Conservation (phyloP, 805 yeast species). For the Saturnispora halmiae region DNA sequence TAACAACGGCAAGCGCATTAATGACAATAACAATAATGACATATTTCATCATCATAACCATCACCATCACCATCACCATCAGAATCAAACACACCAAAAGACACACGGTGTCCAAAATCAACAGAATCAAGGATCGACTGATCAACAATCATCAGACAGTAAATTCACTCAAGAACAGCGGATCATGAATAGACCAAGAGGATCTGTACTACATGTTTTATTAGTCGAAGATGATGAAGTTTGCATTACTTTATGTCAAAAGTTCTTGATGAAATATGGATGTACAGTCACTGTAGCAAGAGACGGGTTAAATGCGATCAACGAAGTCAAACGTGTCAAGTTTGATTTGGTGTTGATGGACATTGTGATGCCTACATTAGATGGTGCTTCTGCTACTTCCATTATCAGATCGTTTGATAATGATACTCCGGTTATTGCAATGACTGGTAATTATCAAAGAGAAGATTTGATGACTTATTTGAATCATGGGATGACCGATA, state of each 20-base stretch:
- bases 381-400: constrained; percentile 87
- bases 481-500: constrained; percentile 86
- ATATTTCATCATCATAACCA: constrained; percentile 8
- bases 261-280: constrained; percentile 78
- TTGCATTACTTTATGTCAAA: constrained; percentile 73
- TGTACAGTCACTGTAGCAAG: constrained; percentile 88
- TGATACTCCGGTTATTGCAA: constrained; percentile 83
- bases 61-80: background rate
- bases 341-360: constrained; percentile 80
- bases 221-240: constrained; percentile 76
- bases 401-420: constrained; percentile 78
- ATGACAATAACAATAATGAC: constrained; percentile 1
- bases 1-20: constrained; percentile 2
- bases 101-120: background rate
- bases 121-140: background rate
- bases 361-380: constrained; percentile 80
- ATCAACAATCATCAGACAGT: background rate
- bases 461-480: constrained; percentile 72
- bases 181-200: constrained; percentile 25
- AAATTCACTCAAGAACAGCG: constrained; percentile 12
- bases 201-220: constrained; percentile 50
- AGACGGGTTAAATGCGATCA: constrained; percentile 85
- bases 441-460: constrained; percentile 85
- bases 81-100: background rate
- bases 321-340: constrained; percentile 58